A percentile compares a stretch with the other conserved stretches of the same genome.
Conservation (phyloP, 805 yeast genomes). For the Grigorovia yakushimaensis region DNA sequence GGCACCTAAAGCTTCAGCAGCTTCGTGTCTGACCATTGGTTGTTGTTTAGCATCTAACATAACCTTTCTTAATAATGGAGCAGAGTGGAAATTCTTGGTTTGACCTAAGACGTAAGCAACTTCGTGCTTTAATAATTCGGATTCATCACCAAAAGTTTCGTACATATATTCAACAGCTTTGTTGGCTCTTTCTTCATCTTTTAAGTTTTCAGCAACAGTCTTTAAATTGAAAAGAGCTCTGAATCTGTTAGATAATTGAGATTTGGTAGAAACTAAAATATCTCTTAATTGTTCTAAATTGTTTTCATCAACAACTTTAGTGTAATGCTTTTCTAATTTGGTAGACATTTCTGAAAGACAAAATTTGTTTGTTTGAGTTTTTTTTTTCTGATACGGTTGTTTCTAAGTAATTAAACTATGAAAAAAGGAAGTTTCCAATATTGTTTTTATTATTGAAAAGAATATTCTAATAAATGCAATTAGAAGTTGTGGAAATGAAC, state of each 20-base stretch:
- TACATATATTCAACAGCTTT: slow-evolving; percentile 74
- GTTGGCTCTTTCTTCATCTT: slow-evolving; percentile 44
- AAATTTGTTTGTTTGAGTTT: not conserved
- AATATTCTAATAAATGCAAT: not conserved
- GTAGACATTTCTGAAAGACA: slow-evolving; percentile 28
- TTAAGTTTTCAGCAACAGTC: slow-evolving; percentile 64
- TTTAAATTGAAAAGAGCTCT: slow-evolving; percentile 90
- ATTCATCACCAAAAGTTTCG: slow-evolving; percentile 67
- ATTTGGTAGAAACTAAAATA: slow-evolving; percentile 51
- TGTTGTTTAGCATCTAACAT: slow-evolving; percentile 62
- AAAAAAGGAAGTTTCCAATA: too few relatives aligned
- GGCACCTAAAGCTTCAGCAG: slow-evolving; percentile 98
- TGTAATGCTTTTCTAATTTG: slow-evolving; percentile 29
- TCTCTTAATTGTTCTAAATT: slow-evolving; percentile 63
- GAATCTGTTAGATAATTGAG: slow-evolving; percentile 76
- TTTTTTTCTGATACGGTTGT: not conserved
- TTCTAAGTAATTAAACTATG: not conserved
- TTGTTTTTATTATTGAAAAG: not conserved
- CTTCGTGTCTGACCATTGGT: slow-evolving; percentile 97
- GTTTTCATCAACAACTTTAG: slow-evolving; percentile 30
- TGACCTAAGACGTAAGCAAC: slow-evolving; percentile 97
- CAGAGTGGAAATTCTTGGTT: slow-evolving; percentile 73
- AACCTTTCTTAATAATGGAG: slow-evolving; percentile 65
- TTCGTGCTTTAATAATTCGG: slow-evolving; percentile 92
- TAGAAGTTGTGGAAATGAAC: not conserved